Percentiles rank a stretch among this genome's conserved stretches.
Conservation (phyloP, 345 rosid species). For the Brassica juncea region DNA sequence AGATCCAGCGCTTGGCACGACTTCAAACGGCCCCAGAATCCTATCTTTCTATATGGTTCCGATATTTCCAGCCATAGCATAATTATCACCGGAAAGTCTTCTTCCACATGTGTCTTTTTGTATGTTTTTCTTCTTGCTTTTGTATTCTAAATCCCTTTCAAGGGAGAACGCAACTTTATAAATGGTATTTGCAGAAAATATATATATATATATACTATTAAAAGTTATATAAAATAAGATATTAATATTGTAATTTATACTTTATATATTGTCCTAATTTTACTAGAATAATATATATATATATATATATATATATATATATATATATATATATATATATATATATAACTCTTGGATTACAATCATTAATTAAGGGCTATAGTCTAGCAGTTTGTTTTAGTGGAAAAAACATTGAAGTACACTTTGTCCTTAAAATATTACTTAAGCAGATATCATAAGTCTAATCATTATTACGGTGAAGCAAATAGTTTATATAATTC, state of each 20-base stretch:
- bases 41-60: no score
- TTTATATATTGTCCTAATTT: neutral
- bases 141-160: no score
- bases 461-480: neutral
- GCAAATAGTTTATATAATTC: neutral
- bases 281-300: neutral
- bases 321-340: neutral
- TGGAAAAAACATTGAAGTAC: neutral
- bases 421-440: neutral
- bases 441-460: neutral
- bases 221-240: neutral
- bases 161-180: no score
- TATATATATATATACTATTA: neutral
- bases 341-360: neutral
- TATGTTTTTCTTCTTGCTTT: no score
- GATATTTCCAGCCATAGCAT: no score
- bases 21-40: no score
- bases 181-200: no score
- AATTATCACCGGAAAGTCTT: no score
- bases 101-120: no score
- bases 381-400: neutral
- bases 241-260: neutral
- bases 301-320: neutral
- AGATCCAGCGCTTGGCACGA: no score
- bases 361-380: neutral